Evolutionary conservation across 192 early-diverging fungal genomes (phyloP).

Genomic region (Backusella luteola): DNA sequence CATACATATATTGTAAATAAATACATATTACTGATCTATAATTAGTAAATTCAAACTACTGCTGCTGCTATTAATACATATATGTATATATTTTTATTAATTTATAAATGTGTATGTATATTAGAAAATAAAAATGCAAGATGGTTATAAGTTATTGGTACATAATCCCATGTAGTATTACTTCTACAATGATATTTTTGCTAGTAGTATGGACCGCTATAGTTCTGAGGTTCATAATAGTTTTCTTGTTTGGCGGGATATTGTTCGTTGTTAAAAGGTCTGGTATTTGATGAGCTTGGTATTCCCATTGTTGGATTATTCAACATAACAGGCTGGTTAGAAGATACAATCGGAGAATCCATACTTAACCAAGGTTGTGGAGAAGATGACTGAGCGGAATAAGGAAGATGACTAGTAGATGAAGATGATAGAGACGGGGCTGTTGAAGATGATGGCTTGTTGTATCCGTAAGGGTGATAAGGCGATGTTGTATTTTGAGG

Average conservation of each 20-base stretch:
- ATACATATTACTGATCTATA: background rate
- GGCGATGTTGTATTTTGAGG: background rate
- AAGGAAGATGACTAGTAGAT: background rate
- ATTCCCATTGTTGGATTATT: background rate
- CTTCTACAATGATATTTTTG: conserved; percentile 21
- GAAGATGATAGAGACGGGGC: background rate
- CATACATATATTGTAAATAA: background rate
- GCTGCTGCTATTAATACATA: background rate
- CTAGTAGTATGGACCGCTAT: background rate
- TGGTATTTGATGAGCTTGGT: background rate
- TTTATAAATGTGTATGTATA: background rate
- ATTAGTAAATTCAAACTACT: background rate
- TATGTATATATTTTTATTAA: background rate
- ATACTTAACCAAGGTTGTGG: background rate
- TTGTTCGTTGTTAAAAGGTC: background rate
- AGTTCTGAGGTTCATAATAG: background rate
- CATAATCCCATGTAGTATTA: background rate
- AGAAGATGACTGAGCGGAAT: background rate
- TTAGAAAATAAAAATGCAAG: background rate
- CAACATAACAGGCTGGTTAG: background rate
- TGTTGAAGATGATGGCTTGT: background rate
- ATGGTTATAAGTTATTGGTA: background rate
- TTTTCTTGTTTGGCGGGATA: background rate
- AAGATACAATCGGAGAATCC: background rate
- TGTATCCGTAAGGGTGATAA: background rate